Percentiles rank a stretch among this genome's conserved stretches.
phyloP scores from a whole-genome alignment of 2,329 filamentous ascomycete genomes.

The Coniochaeta sp. region DNA sequence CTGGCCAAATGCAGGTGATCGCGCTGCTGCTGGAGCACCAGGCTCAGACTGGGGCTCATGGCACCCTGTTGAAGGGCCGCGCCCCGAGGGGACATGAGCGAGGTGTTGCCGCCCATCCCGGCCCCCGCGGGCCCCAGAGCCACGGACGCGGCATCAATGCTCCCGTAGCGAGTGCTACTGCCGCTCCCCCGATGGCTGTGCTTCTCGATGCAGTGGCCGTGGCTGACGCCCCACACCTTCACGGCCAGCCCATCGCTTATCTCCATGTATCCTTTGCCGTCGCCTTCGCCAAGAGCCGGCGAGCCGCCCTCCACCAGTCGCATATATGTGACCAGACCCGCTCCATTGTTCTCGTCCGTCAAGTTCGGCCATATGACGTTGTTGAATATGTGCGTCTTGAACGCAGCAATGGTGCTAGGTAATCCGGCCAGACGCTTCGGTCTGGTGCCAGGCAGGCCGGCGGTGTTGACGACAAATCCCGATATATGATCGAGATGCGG shows the following conservation, averaged over 20 bases:
- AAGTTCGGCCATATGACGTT: conserved; percentile 97
- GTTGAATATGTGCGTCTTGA: conserved; percentile 95
- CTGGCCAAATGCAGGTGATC: conserved; percentile 13
- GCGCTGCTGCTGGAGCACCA: conserved; percentile 15
- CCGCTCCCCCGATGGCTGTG: conserved; percentile 58
- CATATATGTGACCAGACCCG: conserved; percentile 85
- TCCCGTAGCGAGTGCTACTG: conserved; percentile 42
- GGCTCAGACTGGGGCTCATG: conserved; percentile 12
- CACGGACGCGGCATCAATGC: conserved; percentile 35
- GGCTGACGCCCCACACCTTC: conserved; percentile 79
- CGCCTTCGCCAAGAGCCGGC: conserved; percentile 71
- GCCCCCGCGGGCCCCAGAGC: conserved; percentile 6
- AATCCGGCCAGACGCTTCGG: conserved; percentile 84
- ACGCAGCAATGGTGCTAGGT: conserved; percentile 80
- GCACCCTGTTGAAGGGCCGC: conserved; percentile 15
- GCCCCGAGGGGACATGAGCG: conserved; percentile 18
- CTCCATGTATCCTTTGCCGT: conserved; percentile 77
- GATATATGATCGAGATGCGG: conserved; percentile 94
- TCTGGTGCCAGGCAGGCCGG: conserved; percentile 69
- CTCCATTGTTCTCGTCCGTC: conserved; percentile 91
- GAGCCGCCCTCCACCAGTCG: conserved; percentile 85
- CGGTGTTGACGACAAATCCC: conserved; percentile 89
- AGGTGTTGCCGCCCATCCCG: conserved; percentile 11
- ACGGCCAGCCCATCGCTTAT: conserved; percentile 85
- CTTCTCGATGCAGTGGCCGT: conserved; percentile 79